Evolutionary conservation across 768 basidiomycete species (phyloP).

Genomic region (Pleurotus djamor): DNA sequence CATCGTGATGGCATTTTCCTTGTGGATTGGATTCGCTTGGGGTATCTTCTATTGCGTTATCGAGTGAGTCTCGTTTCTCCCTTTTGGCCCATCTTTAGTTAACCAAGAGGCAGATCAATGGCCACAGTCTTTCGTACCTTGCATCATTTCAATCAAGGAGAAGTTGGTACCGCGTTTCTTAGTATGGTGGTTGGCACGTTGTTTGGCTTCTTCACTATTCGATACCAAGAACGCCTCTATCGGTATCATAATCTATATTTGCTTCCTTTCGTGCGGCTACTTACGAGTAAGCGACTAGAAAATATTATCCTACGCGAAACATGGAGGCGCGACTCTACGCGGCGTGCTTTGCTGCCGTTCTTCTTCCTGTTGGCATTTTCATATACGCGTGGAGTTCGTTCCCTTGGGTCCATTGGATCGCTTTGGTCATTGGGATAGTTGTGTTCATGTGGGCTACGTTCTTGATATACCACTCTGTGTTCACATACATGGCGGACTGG

Average conservation of each 20-base stretch:
- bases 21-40: conserved; percentile 79
- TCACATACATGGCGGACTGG: conserved; percentile 60
- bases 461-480: conserved; percentile 53
- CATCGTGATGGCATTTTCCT: conserved; percentile 68
- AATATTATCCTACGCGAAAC: conserved; percentile 20
- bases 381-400: conserved; percentile 67
- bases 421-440: conserved; percentile 45
- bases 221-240: conserved; percentile 44
- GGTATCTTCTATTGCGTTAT: conserved; percentile 65
- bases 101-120: conserved; percentile 34
- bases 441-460: conserved; percentile 36
- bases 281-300: conserved; percentile 13
- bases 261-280: background rate
- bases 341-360: conserved; percentile 42
- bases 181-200: conserved; percentile 41
- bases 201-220: conserved; percentile 40
- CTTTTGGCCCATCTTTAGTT: background rate
- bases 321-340: conserved; percentile 54
- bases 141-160: conserved; percentile 47
- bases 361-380: conserved; percentile 58
- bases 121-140: conserved; percentile 44
- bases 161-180: conserved; percentile 49
- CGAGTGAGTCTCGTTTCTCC: conserved; percentile 27
- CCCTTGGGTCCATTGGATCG: conserved; percentile 54
- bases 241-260: conserved; percentile 20